Base-by-base conservation (phyloP, 208 protist genomes). In the Trypanosoma mega region DNA sequence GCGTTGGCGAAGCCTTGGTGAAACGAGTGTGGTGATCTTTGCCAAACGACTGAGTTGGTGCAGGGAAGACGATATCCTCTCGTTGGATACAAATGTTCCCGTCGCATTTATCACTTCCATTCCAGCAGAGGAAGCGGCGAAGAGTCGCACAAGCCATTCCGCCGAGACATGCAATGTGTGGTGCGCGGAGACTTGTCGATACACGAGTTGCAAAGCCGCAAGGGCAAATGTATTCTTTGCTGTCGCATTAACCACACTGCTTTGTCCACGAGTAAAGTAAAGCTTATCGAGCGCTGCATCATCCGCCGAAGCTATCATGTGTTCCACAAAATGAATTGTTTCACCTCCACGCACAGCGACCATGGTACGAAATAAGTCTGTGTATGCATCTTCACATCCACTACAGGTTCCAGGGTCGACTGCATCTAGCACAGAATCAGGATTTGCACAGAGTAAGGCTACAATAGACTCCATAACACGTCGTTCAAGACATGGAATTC, bases 381-480 rank as follows among this genome's bases (percentile, higher is more conserved):
- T 12, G 6, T 12, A 12, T 12, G 12, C 34, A 39, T 39, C 34
- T n/a, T n/a, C n/a, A n/a, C n/a, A n/a, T n/a, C 6, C 34, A 39
- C 12, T 6, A 39, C 34, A 39, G 34, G 12, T 12, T 39, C 6
- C 6, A 12, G 34, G 8, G 34, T 39, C 8, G 20, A 34, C 21
- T 31, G 24, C 33, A 24, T 18, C n/a, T 2, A 58, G 26, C 2
- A 67, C 18, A 39, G 47, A 3, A 9, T 46, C 33, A 8, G 57
- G 56, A 23, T 58, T 26, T 27, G 65, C 54, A 33, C 50, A 60
- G 0, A 72, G 30, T 16, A 72, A 36, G 11, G 37, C 1, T 7
- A 60, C 56, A 24, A 72, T 59, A 3, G 26, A 14, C 39, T 72
- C 65, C 56, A 72, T 59, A 3, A 72, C 16, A 26, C 46, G 48